Evolutionary conservation across 345 rosid genomes (phyloP).

Genomic region (Corchorus capsularis): DNA sequence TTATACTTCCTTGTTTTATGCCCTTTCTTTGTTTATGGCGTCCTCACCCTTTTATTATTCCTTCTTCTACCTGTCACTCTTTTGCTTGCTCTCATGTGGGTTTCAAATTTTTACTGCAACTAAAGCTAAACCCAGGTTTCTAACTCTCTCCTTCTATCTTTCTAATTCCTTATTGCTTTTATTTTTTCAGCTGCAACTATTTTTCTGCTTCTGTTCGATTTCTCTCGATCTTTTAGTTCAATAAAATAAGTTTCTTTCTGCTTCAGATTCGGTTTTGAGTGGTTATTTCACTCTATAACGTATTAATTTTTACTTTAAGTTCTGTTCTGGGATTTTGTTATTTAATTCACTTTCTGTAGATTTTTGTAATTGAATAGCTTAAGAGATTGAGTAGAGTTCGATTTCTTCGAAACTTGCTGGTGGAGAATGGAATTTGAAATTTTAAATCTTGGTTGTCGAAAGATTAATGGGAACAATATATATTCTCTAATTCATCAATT

Average conservation of each 20-base stretch:
- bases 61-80: background rate
- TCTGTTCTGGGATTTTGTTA: background rate
- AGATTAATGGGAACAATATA: background rate
- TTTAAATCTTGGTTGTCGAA: background rate
- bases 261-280: constrained; percentile 20
- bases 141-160: background rate
- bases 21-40: too few species aligned
- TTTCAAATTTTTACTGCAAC: background rate
- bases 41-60: constrained; percentile 9
- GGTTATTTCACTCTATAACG: background rate
- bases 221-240: background rate
- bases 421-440: background rate
- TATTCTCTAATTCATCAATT: background rate
- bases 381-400: background rate
- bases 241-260: background rate
- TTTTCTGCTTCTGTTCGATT: background rate
- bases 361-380: background rate
- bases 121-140: constrained; percentile 21
- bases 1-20: too few species aligned
- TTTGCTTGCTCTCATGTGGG: background rate
- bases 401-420: background rate
- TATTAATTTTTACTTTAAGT: background rate
- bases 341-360: background rate
- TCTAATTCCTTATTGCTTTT: background rate
- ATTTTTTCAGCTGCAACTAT: background rate